Evolutionary conservation across 441 rosid genomes (phyloP), one percentile per base, ranked within the genome.

Genomic region (California macrophylla): DNA sequence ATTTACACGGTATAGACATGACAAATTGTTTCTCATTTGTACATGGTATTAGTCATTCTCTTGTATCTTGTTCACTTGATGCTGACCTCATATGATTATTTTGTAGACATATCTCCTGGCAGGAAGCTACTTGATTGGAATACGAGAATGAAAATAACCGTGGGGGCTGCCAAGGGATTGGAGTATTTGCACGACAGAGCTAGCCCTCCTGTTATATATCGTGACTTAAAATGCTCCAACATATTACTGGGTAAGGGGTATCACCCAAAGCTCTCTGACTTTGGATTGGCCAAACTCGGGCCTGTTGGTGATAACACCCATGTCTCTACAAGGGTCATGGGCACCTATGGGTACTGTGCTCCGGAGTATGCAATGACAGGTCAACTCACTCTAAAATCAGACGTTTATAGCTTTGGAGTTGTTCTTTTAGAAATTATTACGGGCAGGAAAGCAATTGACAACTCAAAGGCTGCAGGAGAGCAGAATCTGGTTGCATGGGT

Each of bases 261-360:
- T 80, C 85, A 90, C 66, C 91, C 98, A 1, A 92, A 89, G 80
- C 81, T 92, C 64, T 93, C 98, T 47, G 98, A 93, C 82, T 91
- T 93, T 63, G 98, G 98, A 50, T 83, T 93, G 82, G 98, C 98
- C 45, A 93, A 91, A 82, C 73, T 93, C 75, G 98, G 98, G 72
- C 98, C 98, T 30, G 96, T 92, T 54, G 98, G 98, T 16, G 98
- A 92, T 72, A 86, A 92, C 72, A 90, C 98, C 6, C 96, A 92
- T 70, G 95, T 92, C 64, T 90, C 98, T 4, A 92, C 98, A 3
- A 86, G 98, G 75, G 98, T 92, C 75, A 92, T 92, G 98, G 98
- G 98, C 75, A 92, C 98, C 1, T 88, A 88, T 47, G 98, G 98
- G 69, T 92, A 92, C 74, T 92, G 98, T 40, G 47, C 47, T 40